Evolutionary conservation across 129 eudicot species (phyloP).

Genomic region (Deinandra increscens): DNA sequence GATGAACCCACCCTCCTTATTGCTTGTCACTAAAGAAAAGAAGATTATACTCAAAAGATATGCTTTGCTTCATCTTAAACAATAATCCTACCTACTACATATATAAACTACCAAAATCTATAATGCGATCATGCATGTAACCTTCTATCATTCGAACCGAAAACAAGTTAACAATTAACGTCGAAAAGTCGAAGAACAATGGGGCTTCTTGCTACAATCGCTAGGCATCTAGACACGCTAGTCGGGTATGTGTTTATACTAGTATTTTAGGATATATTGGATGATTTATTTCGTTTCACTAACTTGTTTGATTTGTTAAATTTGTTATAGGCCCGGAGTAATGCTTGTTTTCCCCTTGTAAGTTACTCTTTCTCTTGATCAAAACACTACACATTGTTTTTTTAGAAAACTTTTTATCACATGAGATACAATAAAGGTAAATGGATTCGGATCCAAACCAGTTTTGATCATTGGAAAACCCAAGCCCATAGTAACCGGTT

Average conservation of each 20-base stretch:
- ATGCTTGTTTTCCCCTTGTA: slow-evolving; percentile 97
- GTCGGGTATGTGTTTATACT: slow-evolving; percentile 40
- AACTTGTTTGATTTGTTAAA: slow-evolving; percentile 21
- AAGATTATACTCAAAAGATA: slow-evolving; percentile 42
- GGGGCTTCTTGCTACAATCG: slow-evolving; percentile 59
- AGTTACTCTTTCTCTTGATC: slow-evolving; percentile 26
- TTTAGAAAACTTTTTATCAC: too few relatives aligned
- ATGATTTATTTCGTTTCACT: background rate
- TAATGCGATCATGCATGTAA: background rate
- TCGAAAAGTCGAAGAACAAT: slow-evolving; percentile 18
- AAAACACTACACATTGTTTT: too few relatives aligned
- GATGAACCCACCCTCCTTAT: slow-evolving; percentile 26
- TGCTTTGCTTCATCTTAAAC: slow-evolving; percentile 41
- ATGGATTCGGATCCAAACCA: too few relatives aligned
- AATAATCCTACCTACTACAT: slow-evolving; percentile 25
- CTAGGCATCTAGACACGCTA: slow-evolving; percentile 45
- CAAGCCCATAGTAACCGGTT: too few relatives aligned
- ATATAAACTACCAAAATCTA: slow-evolving; percentile 21
- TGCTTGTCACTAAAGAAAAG: slow-evolving; percentile 40
- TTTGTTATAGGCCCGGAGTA: slow-evolving; percentile 74
- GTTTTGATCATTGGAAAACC: too few relatives aligned
- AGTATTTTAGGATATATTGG: background rate
- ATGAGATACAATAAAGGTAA: too few relatives aligned
- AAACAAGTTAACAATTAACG: background rate
- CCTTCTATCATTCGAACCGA: background rate